Percentiles rank a stretch among this genome's conserved stretches.
Conservation (phyloP, 164 flowering plant genomes). For the Magnolia officinalis region DNA sequence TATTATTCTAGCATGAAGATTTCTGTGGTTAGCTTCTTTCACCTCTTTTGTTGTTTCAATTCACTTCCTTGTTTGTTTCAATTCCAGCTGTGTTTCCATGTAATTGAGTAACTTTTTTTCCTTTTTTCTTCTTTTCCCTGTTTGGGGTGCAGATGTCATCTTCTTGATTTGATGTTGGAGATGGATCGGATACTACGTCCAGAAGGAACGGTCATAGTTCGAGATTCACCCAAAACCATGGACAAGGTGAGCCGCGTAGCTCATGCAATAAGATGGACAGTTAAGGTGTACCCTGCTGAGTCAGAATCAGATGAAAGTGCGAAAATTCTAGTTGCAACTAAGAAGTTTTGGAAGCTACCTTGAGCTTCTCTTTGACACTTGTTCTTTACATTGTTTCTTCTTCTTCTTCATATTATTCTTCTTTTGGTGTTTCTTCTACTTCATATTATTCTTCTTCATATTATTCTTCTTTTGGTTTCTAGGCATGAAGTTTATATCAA, state of each 20-base stretch:
- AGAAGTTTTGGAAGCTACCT: conserved; percentile 55
- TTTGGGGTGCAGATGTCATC: conserved; percentile 59
- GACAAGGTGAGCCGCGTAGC: conserved; percentile 64
- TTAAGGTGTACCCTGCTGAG: conserved; percentile 55
- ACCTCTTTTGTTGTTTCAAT: neutral
- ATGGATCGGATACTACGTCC: conserved; percentile 91
- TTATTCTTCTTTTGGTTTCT: neutral
- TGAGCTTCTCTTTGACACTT: conserved; percentile 19
- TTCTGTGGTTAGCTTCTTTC: neutral
- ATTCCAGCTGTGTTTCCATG: neutral
- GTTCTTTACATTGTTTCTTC: neutral
- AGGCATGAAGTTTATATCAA: neutral
- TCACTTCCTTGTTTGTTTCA: neutral
- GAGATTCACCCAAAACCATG: conserved; percentile 72
- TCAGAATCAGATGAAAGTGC: conserved; percentile 66
- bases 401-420: neutral
- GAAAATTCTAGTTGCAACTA: conserved; percentile 70
- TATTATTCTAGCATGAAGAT: too few relatives aligned
- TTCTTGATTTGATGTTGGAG: conserved; percentile 86
- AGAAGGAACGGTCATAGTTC: conserved; percentile 72
- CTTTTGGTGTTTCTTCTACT: neutral
- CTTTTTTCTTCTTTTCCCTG: neutral
- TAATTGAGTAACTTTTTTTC: neutral
- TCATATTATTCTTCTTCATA: neutral
- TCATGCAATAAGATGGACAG: conserved; percentile 63